Base-by-base conservation (phyloP, 495 filamentous ascomycete genomes). In the Penicillium cataractarum region DNA sequence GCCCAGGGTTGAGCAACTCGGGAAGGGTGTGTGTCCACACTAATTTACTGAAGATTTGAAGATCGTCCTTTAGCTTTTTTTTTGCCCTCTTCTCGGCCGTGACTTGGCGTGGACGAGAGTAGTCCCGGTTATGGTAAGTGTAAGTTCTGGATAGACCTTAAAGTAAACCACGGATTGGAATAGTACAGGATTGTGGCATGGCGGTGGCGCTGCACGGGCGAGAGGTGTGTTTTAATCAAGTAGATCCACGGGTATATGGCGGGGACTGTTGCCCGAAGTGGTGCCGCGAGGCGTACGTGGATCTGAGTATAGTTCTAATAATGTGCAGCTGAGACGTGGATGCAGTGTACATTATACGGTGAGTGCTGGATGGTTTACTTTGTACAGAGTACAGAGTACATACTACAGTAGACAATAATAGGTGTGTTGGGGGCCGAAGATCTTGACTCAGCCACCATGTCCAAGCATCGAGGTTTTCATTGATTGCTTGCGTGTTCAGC, bases 21-120 rank as follows among this genome's bases (percentile, higher is more conserved):
- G 40, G 55, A 57, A n/a, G n/a, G 55, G 21, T 10, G 19, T 57
- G 55, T 35, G 42, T 57, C 55, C 55, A 57, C 55, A 57, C 19
- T 31, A 32, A 46, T 46, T 24, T 27, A 17, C 17, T 57, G 55
- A 27, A 57, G 55, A 57, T 26, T 57, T 35, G 55, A 57, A 31
- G 55, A 57, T 57, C 40, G 10, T 57, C 12, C 21, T 48, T 56
- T 31, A 24, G 26, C 46, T 27, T 49, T 48, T 49, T 15, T 27
- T 17, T 21, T 21, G 2, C 6, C 6, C 6, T 12, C 13, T 48
- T 33, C 8, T 42, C 37, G 39, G 39, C 54, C 26, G 13, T 57
- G 37, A 44, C 29, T 42, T 42, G 55, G 39, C 54, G 22, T 17
- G n/a, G n/a, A n/a, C n/a, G 32, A 13, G 7, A 21, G 35, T 10